These are phyloP conservation scores for Monosporascus sp. DNA, from an alignment of 2,329 filamentous ascomycete species.

Conservation along the genomic window DNA sequence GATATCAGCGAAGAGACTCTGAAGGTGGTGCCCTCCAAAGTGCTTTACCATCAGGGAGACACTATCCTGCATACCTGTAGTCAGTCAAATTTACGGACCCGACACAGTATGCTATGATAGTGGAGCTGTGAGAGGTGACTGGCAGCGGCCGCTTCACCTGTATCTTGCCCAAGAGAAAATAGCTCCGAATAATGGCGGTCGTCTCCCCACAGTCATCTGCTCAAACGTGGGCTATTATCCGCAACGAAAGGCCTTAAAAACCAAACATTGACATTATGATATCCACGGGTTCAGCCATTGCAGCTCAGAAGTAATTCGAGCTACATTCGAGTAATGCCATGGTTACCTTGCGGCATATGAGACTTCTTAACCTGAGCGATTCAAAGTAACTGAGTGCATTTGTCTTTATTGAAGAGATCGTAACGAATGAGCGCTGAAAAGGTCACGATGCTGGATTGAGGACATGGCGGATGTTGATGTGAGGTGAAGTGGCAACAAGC, in stretches of 20 bases:
- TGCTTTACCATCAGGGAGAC: not conserved
- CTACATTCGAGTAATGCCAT: not conserved
- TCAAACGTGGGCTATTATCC: conserved; percentile 5
- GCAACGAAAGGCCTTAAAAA: not conserved
- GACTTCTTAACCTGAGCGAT: too few species aligned
- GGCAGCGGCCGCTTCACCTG: conserved; percentile 16
- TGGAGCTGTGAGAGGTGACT: conserved; percentile 8
- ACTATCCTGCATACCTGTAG: conserved; percentile 1
- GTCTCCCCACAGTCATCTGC: conserved; percentile 12
- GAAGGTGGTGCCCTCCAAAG: not conserved
- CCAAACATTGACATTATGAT: not conserved
- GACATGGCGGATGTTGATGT: not conserved
- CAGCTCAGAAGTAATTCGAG: not conserved
- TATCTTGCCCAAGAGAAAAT: conserved; percentile 14
- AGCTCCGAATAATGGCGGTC: conserved; percentile 3
- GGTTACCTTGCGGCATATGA: not conserved
- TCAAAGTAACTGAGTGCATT: not conserved
- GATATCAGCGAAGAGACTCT: not conserved
- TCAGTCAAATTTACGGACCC: conserved; percentile 8
- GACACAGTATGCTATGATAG: conserved; percentile 7
- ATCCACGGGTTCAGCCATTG: not conserved
- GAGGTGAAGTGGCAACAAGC: not conserved
- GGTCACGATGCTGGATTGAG: not conserved
- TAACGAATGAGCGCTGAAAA: not conserved
- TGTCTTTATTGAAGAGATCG: not conserved